Base-by-base conservation (phyloP, 73 alveolate species). In the Paramecium primaurelia region DNA sequence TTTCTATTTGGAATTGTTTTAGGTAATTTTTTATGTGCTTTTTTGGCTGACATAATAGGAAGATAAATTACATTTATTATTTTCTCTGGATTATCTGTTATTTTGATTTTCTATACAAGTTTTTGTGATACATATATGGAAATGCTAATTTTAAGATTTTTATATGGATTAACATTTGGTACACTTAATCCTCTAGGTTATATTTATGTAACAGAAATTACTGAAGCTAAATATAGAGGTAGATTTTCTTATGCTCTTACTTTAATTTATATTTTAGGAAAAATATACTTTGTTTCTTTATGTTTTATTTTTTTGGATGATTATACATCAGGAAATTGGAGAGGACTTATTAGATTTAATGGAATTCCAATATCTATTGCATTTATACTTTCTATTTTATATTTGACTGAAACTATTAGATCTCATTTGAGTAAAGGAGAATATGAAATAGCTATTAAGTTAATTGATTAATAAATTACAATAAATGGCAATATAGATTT, bases 301-400 rank as follows among this genome's bases (percentile, higher is more conserved):
- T 44, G 91, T 47, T 80, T 80, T 26, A 8, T 18, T 3, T 80
- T 80, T 36, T 64, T 80, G 34, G 32, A 80, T 26, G 91, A 80
- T 49, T 80, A 80, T 22, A 47, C 91, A 8, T 45, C 91, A 44
- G 91, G 91, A 10, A 80, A 80, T 80, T 80, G 91, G 91, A 80
- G 91, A 47, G 91, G 91, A 8, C 58, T 80, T 10, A 42, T 80
- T 22, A 80, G 73, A 80, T 80, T 80, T 20, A 80, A 80, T 45
- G 71, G 58, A 25, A 22, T 80, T 20, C 91, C 91, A 18, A 28
- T 26, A 12, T n/a, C 37, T 10, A 45, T 80, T 26, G 71, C 77
- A 22, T 80, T 80, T n/a, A 26, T 80, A 8, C 32, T 42, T 3
- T 36, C 88, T 26, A 26, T 42, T 20, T 32, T 80, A 3, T 42